Percentiles rank a stretch among this genome's conserved stretches.
phyloP scores from a whole-genome alignment of 129 eudicot genomes.

The carrot (Daucus carota) region DNA sequence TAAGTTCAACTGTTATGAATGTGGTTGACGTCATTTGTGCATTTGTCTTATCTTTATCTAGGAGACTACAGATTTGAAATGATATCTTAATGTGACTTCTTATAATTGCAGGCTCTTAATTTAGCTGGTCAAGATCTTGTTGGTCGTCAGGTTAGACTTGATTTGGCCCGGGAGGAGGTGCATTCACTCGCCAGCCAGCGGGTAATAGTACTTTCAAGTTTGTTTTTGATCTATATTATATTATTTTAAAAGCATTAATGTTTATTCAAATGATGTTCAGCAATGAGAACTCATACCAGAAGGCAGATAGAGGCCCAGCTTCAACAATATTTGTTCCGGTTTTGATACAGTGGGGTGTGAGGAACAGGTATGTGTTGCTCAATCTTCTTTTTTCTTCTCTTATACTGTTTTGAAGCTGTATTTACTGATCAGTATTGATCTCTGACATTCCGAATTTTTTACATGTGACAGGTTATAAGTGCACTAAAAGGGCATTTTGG shows the following conservation, averaged over 20 bases:
- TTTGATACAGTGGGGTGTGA: slow-evolving; percentile 44
- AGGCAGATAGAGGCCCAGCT: slow-evolving; percentile 33
- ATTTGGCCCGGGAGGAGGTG: slow-evolving; percentile 11
- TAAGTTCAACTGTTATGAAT: background rate
- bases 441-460: background rate
- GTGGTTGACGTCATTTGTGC: background rate
- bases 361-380: slow-evolving; percentile 37
- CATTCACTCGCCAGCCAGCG: slow-evolving; percentile 2
- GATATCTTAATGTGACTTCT: background rate
- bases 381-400: background rate
- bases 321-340: slow-evolving; percentile 61
- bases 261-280: slow-evolving; percentile 18
- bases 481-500: slow-evolving; percentile 55
- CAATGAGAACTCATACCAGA: slow-evolving; percentile 34
- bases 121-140: background rate
- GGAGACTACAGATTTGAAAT: background rate
- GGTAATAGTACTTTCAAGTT: background rate
- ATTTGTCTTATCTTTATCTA: background rate
- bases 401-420: background rate
- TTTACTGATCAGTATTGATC: background rate
- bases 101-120: background rate
- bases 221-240: background rate
- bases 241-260: background rate
- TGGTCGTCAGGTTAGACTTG: background rate
- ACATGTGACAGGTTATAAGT: slow-evolving; percentile 37